These are phyloP conservation scores for Monosporascus sp. DNA, from an alignment of 2,329 filamentous ascomycete species.

Conservation along the genomic window DNA sequence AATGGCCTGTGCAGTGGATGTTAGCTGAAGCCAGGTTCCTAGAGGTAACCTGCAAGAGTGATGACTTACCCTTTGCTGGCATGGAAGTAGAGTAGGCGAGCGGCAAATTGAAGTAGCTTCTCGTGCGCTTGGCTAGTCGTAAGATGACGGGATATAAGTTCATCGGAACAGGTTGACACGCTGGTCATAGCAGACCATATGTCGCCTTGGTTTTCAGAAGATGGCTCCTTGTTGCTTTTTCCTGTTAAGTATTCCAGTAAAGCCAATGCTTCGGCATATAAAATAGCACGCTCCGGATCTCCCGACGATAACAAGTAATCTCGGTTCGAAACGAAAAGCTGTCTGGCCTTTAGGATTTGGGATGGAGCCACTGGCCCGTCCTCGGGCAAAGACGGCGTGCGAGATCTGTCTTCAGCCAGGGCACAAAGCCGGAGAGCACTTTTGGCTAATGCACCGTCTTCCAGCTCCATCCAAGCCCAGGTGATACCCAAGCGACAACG, in stretches of 20 bases:
- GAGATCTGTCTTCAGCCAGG: conserved; percentile 26
- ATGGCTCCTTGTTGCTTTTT: conserved; percentile 35
- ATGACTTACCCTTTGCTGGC: conserved; percentile 47
- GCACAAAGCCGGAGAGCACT: conserved; percentile 37
- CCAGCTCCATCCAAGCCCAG: conserved; percentile 65
- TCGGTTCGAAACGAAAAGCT: conserved; percentile 47
- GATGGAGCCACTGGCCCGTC: conserved; percentile 24
- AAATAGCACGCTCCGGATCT: conserved; percentile 41
- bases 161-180: conserved; percentile 36
- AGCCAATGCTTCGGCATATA: conserved; percentile 56
- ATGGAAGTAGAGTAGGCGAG: conserved; percentile 62
- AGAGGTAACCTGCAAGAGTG: background rate
- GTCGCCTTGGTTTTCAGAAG: conserved; percentile 46
- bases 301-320: conserved; percentile 51
- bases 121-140: conserved; percentile 44
- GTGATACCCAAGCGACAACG: conserved; percentile 47
- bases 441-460: conserved; percentile 25
- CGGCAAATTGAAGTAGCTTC: conserved; percentile 61
- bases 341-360: conserved; percentile 46
- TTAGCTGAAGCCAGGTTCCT: conserved; percentile 5
- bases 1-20: conserved; percentile 46
- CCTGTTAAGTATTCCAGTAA: conserved; percentile 62
- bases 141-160: conserved; percentile 33
- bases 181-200: conserved; percentile 43
- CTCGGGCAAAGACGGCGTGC: conserved; percentile 7